phyloP scores from a whole-genome alignment of 2,329 filamentous ascomycete species.

The Diaporthe vaccinii region DNA sequence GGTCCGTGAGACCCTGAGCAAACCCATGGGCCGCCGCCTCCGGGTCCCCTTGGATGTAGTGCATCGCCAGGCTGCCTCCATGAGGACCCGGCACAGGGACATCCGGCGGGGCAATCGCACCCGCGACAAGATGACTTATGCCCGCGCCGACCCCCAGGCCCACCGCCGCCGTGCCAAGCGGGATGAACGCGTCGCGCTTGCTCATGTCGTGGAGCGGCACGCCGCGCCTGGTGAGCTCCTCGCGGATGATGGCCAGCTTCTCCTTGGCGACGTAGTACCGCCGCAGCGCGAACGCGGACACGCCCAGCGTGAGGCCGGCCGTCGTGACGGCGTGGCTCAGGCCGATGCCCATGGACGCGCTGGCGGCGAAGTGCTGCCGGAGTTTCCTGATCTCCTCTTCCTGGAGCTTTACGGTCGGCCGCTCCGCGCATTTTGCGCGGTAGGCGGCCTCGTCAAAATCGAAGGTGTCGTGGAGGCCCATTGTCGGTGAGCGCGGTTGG shows the following conservation, averaged over 20 bases:
- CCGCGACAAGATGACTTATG: constrained; percentile 35
- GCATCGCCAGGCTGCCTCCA: constrained; percentile 25
- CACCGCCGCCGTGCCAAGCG: constrained; percentile 30
- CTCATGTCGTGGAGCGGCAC: constrained; percentile 38
- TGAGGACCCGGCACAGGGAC: constrained; percentile 32
- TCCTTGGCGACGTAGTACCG: constrained; percentile 37
- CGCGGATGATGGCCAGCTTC: constrained; percentile 40
- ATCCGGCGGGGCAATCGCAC: constrained; percentile 20
- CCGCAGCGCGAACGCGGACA: constrained; percentile 38
- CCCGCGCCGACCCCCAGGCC: constrained; percentile 36
- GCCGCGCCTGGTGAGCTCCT: constrained; percentile 37
- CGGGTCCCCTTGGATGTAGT: constrained; percentile 30
- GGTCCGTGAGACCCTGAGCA: constrained; percentile 36
- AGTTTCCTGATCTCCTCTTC: constrained; percentile 39
- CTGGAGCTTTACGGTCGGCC: constrained; percentile 38
- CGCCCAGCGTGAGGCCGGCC: constrained; percentile 37
- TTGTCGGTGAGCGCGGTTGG: not conserved
- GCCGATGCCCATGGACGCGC: constrained; percentile 39
- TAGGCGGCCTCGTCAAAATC: constrained; percentile 39
- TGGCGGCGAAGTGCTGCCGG: constrained; percentile 39
- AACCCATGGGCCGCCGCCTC: constrained; percentile 37
- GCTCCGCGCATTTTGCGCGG: constrained; percentile 37
- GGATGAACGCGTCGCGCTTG: constrained; percentile 39
- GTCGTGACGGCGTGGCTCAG: constrained; percentile 38
- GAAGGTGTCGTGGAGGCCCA: constrained; percentile 40